phyloP scores from a whole-genome alignment of 1,284 basidiomycete genomes.

The Cutaneotrichosporon curvatum region DNA sequence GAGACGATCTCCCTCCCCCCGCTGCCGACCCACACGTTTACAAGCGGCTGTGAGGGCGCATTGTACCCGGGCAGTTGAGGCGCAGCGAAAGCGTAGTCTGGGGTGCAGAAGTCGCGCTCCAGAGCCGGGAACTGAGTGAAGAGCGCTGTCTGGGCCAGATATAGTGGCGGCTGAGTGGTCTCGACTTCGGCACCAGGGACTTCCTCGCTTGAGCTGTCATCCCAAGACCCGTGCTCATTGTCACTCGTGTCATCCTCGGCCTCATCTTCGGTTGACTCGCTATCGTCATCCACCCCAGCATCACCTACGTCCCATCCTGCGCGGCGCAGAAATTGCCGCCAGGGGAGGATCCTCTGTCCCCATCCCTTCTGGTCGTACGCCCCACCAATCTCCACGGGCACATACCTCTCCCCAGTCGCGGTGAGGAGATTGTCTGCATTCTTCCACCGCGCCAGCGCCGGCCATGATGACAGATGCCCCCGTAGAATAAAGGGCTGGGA shows the following conservation, averaged over 20 bases:
- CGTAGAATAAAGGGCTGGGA: constrained; percentile 65
- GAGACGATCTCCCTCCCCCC: constrained; percentile 54
- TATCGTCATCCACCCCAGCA: background rate
- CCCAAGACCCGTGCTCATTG: no score
- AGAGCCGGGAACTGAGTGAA: constrained; percentile 76
- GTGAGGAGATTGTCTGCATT: constrained; percentile 60
- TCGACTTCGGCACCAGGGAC: no score
- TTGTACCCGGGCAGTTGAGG: constrained; percentile 50
- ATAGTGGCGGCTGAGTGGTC: constrained; percentile 48
- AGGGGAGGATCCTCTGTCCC: constrained; percentile 71
- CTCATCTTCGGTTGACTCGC: background rate
- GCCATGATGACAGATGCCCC: constrained; percentile 51
- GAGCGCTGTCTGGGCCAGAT: constrained; percentile 86
- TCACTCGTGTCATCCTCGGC: background rate
- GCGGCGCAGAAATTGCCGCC: constrained; percentile 63
- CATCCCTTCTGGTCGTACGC: constrained; percentile 77
- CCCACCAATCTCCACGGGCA: constrained; percentile 82
- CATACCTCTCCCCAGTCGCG: constrained; percentile 68
- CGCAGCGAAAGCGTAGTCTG: constrained; percentile 74
- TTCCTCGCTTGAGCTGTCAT: background rate
- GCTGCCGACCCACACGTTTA: constrained; percentile 88
- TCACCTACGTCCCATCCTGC: constrained; percentile 49
- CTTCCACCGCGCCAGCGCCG: constrained; percentile 55
- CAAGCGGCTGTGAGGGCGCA: constrained; percentile 56
- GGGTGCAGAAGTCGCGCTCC: constrained; percentile 64